Evolutionary conservation across 192 early-diverging fungal genomes (phyloP).

Genomic region (Gonapodya prolifera): DNA sequence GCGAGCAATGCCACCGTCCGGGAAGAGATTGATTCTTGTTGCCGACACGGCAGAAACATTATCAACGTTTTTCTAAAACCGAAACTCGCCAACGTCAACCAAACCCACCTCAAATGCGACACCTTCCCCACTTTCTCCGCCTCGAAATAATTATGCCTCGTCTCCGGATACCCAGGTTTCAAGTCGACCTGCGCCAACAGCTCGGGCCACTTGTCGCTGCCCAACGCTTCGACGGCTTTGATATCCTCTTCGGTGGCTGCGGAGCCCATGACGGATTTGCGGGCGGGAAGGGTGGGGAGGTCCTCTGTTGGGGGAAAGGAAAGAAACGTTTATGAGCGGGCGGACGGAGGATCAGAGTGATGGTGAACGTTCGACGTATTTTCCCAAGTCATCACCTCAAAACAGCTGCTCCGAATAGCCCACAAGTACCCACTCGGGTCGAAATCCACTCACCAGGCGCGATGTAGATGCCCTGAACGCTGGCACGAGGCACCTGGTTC

Average conservation of each 20-base stretch:
- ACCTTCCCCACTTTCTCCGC: conserved; percentile 9
- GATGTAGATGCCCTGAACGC: conserved; percentile 64
- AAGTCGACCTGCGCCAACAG: conserved; percentile 58
- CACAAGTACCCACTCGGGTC: background rate
- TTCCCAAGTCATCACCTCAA: too few relatives aligned
- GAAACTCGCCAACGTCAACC: conserved; percentile 4
- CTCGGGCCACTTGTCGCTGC: conserved; percentile 32
- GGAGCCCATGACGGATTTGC: conserved; percentile 23
- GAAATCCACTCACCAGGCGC: conserved; percentile 12
- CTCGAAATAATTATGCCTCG: conserved; percentile 22
- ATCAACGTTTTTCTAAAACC: conserved; percentile 14
- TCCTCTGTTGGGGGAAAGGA: too few relatives aligned
- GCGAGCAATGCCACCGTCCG: conserved; percentile 81
- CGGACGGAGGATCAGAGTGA: too few relatives aligned
- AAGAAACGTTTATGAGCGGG: too few relatives aligned
- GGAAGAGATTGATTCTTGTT: conserved; percentile 51
- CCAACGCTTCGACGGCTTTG: conserved; percentile 14
- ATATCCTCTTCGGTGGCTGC: conserved; percentile 16
- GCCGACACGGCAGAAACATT: background rate
- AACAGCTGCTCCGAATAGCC: background rate
- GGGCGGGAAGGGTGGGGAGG: too few relatives aligned
- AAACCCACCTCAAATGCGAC: conserved; percentile 18
- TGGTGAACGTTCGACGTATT: too few relatives aligned
- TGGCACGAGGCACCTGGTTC: conserved; percentile 74
- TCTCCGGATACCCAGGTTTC: conserved; percentile 33